Conservation (phyloP, 306 rosid species). For the Mimosa bimucronata region DNA sequence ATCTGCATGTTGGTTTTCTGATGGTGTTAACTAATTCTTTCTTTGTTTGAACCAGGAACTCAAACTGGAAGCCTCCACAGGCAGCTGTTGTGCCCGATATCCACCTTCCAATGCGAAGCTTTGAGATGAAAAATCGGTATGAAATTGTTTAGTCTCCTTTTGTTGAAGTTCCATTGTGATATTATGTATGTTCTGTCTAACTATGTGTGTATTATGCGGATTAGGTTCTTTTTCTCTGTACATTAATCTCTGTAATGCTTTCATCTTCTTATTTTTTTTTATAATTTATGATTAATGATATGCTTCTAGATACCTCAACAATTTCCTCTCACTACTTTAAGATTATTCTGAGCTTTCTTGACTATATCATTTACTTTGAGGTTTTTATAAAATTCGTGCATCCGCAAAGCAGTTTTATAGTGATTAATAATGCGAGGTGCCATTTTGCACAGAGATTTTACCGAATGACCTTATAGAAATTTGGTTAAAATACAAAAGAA, state of each 20-base stretch:
- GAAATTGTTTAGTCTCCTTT: slow-evolving; percentile 24
- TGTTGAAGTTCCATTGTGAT: slow-evolving; percentile 1
- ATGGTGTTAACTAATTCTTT: slow-evolving; percentile 19
- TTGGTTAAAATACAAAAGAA: no score
- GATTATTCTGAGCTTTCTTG: background rate
- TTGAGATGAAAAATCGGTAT: slow-evolving; percentile 80
- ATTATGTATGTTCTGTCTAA: slow-evolving; percentile 6
- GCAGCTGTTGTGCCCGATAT: slow-evolving; percentile 65
- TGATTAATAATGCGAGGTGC: background rate
- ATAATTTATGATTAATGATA: no score
- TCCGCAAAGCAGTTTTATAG: background rate
- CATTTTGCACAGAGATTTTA: background rate
- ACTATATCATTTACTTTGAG: slow-evolving; percentile 1
- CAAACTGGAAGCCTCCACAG: slow-evolving; percentile 61
- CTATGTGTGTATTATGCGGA: slow-evolving; percentile 9
- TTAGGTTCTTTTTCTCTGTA: slow-evolving; percentile 29
- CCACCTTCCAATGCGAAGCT: slow-evolving; percentile 98
- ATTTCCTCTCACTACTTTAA: slow-evolving; percentile 5
- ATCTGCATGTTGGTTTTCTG: slow-evolving; percentile 24
- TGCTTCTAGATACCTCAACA: background rate
- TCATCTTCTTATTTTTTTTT: no score
- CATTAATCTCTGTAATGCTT: slow-evolving; percentile 30
- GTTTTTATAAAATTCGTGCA: background rate
- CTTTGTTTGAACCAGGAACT: slow-evolving; percentile 51
- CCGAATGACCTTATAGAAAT: slow-evolving; percentile 1